Conservation (phyloP, 108 stramenopile genomes). For the Skeletonema grethae region DNA sequence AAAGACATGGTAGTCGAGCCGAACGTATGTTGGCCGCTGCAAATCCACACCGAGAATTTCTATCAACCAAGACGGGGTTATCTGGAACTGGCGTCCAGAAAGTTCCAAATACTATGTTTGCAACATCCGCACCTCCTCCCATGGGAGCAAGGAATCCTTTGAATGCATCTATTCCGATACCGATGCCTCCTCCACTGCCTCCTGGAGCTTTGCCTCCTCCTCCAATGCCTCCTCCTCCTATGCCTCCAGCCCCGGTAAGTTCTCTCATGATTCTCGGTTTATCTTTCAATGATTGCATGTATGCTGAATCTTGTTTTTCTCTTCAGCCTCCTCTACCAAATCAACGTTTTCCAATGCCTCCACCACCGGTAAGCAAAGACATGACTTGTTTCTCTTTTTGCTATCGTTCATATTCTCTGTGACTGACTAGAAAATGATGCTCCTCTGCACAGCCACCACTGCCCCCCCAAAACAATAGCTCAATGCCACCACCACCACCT, state of each 20-base stretch:
- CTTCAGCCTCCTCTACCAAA: slow-evolving; percentile 9
- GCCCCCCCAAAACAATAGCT: slow-evolving; percentile 6
- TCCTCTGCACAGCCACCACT: neutral
- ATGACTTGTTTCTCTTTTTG: neutral
- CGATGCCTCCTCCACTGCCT: slow-evolving; percentile 19
- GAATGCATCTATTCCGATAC: slow-evolving; percentile 24
- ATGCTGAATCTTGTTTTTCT: neutral
- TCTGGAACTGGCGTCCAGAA: slow-evolving; percentile 37
- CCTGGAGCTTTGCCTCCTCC: slow-evolving; percentile 23
- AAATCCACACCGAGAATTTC: slow-evolving; percentile 57
- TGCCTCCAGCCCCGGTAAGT: slow-evolving; percentile 6
- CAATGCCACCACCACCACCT: slow-evolving; percentile 11
- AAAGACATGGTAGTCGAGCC: slow-evolving; percentile 96
- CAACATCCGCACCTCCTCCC: slow-evolving; percentile 35
- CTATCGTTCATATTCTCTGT: neutral
- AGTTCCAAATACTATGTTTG: slow-evolving; percentile 49
- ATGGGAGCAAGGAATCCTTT: slow-evolving; percentile 18
- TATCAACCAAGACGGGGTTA: slow-evolving; percentile 44
- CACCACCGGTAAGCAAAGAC: slow-evolving; percentile 13
- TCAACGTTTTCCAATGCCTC: slow-evolving; percentile 10
- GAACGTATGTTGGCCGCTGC: slow-evolving; percentile 96
- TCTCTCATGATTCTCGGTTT: neutral
- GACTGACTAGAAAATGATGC: neutral
- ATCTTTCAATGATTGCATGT: neutral
- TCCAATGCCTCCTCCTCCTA: slow-evolving; percentile 24